A percentile compares a stretch with the other conserved stretches of the same genome.
phyloP scores from a whole-genome alignment of 2,329 filamentous ascomycete species.

The Chaetomium sp. region DNA sequence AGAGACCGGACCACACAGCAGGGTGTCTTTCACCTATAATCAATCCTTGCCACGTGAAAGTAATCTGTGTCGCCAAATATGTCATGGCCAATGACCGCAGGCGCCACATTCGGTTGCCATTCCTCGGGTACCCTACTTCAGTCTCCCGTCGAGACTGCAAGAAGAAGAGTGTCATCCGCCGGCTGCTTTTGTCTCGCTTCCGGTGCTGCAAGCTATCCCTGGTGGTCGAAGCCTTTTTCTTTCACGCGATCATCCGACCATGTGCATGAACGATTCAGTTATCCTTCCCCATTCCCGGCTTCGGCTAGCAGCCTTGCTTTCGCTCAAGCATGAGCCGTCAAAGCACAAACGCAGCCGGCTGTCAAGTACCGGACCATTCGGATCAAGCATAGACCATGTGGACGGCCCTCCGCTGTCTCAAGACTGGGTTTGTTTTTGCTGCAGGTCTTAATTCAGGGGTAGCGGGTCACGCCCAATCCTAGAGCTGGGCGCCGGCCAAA shows the following conservation, averaged over 20 bases:
- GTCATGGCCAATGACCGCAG: no score
- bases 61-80: no score
- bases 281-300: no score
- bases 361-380: neutral
- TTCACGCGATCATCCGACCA: neutral
- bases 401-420: neutral
- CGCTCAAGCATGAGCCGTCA: no score
- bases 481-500: neutral
- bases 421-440: neutral
- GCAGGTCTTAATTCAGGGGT: neutral
- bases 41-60: no score
- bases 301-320: no score
- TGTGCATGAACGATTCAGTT: conserved; percentile 7
- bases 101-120: neutral
- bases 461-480: neutral
- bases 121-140: neutral
- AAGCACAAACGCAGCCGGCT: no score
- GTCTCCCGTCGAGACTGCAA: neutral
- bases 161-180: neutral
- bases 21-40: no score
- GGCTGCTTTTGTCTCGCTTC: neutral
- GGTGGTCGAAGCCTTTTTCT: no score
- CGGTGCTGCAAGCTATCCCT: neutral
- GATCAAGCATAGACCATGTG: neutral
- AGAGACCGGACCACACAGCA: no score